Evolutionary conservation across 2,329 filamentous ascomycete genomes (phyloP), one percentile per base, ranked within the genome.

Genomic region (Nigrospora osmanthi): DNA sequence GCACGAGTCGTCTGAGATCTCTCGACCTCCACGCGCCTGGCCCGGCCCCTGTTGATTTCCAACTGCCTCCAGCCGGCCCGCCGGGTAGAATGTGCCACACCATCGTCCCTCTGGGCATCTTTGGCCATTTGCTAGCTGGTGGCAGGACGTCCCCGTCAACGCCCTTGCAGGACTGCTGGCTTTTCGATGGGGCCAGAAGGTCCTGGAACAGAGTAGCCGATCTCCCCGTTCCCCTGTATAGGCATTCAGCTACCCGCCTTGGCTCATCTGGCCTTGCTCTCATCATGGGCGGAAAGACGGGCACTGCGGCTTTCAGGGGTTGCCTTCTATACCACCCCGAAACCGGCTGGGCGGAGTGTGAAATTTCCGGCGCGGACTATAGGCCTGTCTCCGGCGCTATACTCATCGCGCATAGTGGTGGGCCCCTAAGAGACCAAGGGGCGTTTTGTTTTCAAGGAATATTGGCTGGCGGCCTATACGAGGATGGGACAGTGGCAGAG

Each of bases 61-160:
- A 45, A 53, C 44, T 46, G 38, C 31, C 54, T 36, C 49, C 43
- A 42, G 44, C 38, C 52, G 66, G 66, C 0, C 75, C 75, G 17
- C 52, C 63, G 4, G 60, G 60, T 41, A 67, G 83, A 38, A 83
- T 91, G 72, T 93, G 87, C 54, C 87, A 93, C 61, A 85, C 86
- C 0, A 70, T 89, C 16, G 90, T 85, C 16, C 71, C 80, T 40
- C 59, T 94, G 6, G 75, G 73, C 2, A 66, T 71, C 32, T 63
- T 65, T 17, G 76, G 77, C 14, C 75, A 74, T 47, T 64, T 96
- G 11, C 69, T 95, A 39, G 74, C 79, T 30, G 90, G 91, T 19
- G 91, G 91, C 6, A 77, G 90, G 47, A 73, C 76, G n/a, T 91
- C 88, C 9, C 89, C 90, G 5, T 72, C 81, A 12, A 75, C 73